Percentiles rank a stretch among this genome's conserved stretches.
These are phyloP conservation scores for Graphilbum sp. DNA, from an alignment of 2,329 filamentous ascomycete species.

Conservation along the genomic window DNA sequence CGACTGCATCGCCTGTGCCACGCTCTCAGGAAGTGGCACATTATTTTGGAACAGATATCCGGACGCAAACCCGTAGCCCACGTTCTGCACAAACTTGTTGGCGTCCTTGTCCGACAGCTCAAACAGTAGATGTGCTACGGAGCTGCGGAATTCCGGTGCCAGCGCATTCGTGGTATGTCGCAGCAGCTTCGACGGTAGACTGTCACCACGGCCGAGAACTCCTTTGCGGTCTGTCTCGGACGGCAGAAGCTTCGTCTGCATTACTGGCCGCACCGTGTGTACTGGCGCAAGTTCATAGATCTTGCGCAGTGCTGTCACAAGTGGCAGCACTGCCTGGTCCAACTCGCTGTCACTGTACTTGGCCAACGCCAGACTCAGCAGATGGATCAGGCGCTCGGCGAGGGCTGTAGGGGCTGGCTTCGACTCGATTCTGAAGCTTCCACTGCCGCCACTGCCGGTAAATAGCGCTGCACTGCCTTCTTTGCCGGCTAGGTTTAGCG, in stretches of 20 bases:
- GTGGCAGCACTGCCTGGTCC: slow-evolving; percentile 52
- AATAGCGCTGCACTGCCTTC: neutral
- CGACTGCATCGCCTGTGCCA: slow-evolving; percentile 11
- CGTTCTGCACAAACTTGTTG: slow-evolving; percentile 67
- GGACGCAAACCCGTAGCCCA: slow-evolving; percentile 87
- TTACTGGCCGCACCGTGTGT: slow-evolving; percentile 38
- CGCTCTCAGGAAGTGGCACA: slow-evolving; percentile 52
- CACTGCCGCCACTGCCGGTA: neutral
- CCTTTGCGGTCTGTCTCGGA: slow-evolving; percentile 57
- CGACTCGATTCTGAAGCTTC: neutral
- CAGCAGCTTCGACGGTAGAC: slow-evolving; percentile 60
- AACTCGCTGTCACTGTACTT: slow-evolving; percentile 52
- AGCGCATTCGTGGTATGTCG: slow-evolving; percentile 59
- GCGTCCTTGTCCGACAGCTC: slow-evolving; percentile 73
- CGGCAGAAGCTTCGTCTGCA: slow-evolving; percentile 58
- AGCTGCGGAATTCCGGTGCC: slow-evolving; percentile 54
- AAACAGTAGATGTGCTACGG: slow-evolving; percentile 67
- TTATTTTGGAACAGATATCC: slow-evolving; percentile 80
- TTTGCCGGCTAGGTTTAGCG: slow-evolving; percentile 50
- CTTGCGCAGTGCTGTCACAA: slow-evolving; percentile 57
- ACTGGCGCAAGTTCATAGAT: slow-evolving; percentile 52
- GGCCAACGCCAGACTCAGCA: slow-evolving; percentile 51
- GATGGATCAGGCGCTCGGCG: slow-evolving; percentile 47
- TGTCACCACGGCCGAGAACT: slow-evolving; percentile 60
- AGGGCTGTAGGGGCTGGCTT: slow-evolving; percentile 32